These are phyloP conservation scores for Xylariaceae sp. DNA, from an alignment of 2,329 filamentous ascomycete genomes.

Conservation along the genomic window DNA sequence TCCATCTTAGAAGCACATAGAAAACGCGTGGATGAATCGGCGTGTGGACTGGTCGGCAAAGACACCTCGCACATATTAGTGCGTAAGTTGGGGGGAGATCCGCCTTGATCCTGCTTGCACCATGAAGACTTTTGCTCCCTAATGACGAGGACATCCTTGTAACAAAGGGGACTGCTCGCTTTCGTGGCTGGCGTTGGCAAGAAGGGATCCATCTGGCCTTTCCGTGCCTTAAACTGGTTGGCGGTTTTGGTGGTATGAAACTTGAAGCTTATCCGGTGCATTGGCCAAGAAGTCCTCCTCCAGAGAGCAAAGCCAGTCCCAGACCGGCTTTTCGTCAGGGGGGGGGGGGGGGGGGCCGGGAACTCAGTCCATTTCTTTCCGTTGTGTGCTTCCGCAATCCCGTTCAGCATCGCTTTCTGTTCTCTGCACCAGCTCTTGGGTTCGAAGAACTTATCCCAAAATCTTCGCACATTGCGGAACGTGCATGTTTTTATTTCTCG, in stretches of 20 bases:
- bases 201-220: conserved; percentile 10
- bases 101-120: too few relatives aligned
- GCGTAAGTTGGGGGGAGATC: too few relatives aligned
- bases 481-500: background rate
- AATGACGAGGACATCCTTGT: conserved; percentile 11
- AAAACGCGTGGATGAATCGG: too few relatives aligned
- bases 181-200: background rate
- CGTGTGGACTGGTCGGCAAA: too few relatives aligned
- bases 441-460: background rate
- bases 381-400: background rate
- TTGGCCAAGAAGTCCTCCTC: background rate
- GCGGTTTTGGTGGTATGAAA: conserved; percentile 2
- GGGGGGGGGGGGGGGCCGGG: background rate
- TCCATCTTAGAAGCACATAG: too few relatives aligned
- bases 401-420: background rate
- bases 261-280: background rate
- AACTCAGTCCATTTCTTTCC: background rate
- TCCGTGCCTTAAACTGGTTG: conserved; percentile 8
- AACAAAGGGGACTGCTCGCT: background rate
- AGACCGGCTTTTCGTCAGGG: background rate
- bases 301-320: background rate
- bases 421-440: background rate
- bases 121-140: background rate
- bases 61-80: too few relatives aligned
- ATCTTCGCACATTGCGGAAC: background rate